A percentile compares a stretch with the other conserved stretches of the same genome.
Conservation (phyloP, 2,329 filamentous ascomycete genomes). For the Tolypocladium pustulatum region DNA sequence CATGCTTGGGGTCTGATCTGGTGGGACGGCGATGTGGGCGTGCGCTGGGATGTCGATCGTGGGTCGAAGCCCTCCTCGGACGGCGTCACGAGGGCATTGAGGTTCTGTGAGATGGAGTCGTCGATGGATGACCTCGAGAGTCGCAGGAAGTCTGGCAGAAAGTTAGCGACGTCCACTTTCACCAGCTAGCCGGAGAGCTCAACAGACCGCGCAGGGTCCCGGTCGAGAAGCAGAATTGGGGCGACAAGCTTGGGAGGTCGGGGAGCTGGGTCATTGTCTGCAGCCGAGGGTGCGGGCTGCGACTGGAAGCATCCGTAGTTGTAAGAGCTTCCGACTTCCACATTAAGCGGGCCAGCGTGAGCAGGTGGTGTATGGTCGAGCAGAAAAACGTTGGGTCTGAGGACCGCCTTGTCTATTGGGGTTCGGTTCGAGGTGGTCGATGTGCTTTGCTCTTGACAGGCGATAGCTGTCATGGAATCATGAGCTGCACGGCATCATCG, state of each 20-base stretch:
- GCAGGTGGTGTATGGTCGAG: background rate
- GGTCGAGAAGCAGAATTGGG: slow-evolving; percentile 70
- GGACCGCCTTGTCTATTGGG: too few relatives aligned
- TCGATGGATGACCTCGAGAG: slow-evolving; percentile 77
- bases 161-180: background rate
- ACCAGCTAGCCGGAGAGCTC: background rate
- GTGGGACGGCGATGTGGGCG: slow-evolving; percentile 35
- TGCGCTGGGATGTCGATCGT: slow-evolving; percentile 57
- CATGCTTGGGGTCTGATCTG: slow-evolving; percentile 56
- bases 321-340: slow-evolving; percentile 33
- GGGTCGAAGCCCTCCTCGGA: slow-evolving; percentile 67
- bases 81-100: slow-evolving; percentile 80
- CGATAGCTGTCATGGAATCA: background rate
- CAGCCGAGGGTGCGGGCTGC: slow-evolving; percentile 15
- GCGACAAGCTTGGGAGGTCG: slow-evolving; percentile 46
- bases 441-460: background rate
- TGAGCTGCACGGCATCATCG: background rate
- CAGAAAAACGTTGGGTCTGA: background rate
- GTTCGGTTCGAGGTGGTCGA: too few relatives aligned
- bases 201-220: slow-evolving; percentile 54
- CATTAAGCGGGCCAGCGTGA: slow-evolving; percentile 38
- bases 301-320: slow-evolving; percentile 22
- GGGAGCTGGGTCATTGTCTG: slow-evolving; percentile 36
- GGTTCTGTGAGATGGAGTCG: slow-evolving; percentile 85
- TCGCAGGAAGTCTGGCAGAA: slow-evolving; percentile 69